phyloP scores from a whole-genome alignment of 495 filamentous ascomycete species.

The Umbilicaria muhlenbergii region DNA sequence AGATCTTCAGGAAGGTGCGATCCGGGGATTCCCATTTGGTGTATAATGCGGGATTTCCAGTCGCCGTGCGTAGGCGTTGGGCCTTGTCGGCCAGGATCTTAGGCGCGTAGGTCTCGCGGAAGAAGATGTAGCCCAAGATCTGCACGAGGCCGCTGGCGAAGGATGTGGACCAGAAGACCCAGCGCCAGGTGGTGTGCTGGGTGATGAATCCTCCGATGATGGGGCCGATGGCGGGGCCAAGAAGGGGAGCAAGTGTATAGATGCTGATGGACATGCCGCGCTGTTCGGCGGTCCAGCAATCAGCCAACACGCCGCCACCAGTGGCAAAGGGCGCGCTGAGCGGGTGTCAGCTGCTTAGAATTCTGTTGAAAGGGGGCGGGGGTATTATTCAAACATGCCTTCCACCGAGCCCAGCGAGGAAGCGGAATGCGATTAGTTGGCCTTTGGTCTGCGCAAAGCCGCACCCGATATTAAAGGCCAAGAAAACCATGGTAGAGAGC shows the following conservation, averaged over 20 bases:
- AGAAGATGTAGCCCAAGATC: conserved; percentile 31
- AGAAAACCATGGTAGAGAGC: conserved; percentile 10
- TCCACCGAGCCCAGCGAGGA: conserved; percentile 28
- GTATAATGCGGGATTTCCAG: conserved; percentile 37
- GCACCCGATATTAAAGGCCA: conserved; percentile 30
- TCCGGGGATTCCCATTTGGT: conserved; percentile 32
- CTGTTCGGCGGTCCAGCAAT: background rate
- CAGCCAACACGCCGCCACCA: background rate
- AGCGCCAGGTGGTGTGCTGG: conserved; percentile 22
- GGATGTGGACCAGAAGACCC: conserved; percentile 27
- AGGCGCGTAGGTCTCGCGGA: conserved; percentile 47
- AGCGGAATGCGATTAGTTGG: conserved; percentile 30
- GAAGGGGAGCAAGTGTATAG: conserved; percentile 32
- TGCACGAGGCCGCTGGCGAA: conserved; percentile 36
- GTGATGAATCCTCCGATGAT: conserved; percentile 23
- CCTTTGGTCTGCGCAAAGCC: conserved; percentile 24
- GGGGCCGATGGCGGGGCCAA: conserved; percentile 14
- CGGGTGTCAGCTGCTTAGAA: no score
- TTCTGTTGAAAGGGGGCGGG: no score
- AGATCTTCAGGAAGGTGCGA: background rate
- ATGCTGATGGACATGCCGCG: conserved; percentile 18
- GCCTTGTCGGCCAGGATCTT: conserved; percentile 39
- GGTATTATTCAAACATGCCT: no score
- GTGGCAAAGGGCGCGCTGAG: background rate
- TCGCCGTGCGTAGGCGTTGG: conserved; percentile 39